Evolutionary conservation across 2,329 filamentous ascomycete species (phyloP), one percentile per base, ranked within the genome.

Genomic region (Fusarium nygamai): DNA sequence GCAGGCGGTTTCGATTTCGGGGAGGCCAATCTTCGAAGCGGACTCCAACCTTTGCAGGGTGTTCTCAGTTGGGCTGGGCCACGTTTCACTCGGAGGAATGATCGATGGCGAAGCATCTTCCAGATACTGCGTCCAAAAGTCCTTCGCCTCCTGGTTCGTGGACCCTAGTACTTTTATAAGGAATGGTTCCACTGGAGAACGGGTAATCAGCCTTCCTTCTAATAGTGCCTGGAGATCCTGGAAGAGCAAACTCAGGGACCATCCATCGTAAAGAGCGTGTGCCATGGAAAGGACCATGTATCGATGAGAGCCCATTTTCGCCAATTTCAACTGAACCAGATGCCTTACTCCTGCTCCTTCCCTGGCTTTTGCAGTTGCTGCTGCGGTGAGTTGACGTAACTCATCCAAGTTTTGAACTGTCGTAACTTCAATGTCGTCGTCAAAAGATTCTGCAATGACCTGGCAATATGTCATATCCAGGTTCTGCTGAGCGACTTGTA

Each of bases 221-320:
- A 97, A 97, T 4, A 92, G 90, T n/a, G 82, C 84, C 22, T 86
- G 82, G 2, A 98, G 87, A 77, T 96, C 91, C 48, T 88, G 85
- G 76, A 96, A 94, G 3, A 98, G 82, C 22, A 97, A 83, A 8
- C 86, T 85, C 19, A 98, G 87, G 6, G 95, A 97, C 89, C 92
- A 95, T 2, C 95, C 95, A 79, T 98, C 95, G 74, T 98, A 98
- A 27, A 98, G 86, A 4, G 95, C 94, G 82, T 98, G 95, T 0
- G 95, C 89, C 44, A 98, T 91, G 0, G 94, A 95, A 3, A 98
- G 80, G 9, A 92, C 78, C 4, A 92, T 71, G 63, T 87, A 89
- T 8, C 67, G 81, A 41, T 76, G 78, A 20, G 67, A 75, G 6
- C 69, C 82, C 3, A 81, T 79, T 11, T 68, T 77, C 7, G 82